Conservation (phyloP, 2,329 filamentous ascomycete species). For the Hypoxylon sp. region DNA sequence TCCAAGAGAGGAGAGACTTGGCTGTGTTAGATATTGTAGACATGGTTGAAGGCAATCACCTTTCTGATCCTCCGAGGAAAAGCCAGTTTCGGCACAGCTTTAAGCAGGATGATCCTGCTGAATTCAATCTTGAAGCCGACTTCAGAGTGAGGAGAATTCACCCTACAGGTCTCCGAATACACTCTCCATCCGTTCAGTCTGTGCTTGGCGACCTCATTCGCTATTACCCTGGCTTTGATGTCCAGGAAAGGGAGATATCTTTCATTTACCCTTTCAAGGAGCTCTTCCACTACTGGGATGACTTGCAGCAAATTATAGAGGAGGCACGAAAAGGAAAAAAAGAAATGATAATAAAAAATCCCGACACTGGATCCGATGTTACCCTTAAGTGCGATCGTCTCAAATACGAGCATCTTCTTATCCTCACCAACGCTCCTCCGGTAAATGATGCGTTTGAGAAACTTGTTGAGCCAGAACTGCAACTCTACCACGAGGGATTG, state of each 20-base stretch:
- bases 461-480: not conserved
- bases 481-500: not conserved
- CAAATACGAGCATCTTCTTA: not conserved
- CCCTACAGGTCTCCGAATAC: conserved; percentile 1
- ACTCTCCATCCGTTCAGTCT: not conserved
- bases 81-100: conserved; percentile 2
- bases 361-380: not conserved
- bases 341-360: not conserved
- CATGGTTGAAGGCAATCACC: conserved; percentile 1
- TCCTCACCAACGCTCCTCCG: not conserved
- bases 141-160: not conserved
- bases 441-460: not conserved
- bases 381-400: not conserved
- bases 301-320: not conserved
- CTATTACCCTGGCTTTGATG: not conserved
- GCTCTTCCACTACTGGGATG: conserved; percentile 1
- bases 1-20: not conserved
- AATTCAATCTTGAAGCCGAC: not conserved
- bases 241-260: conserved; percentile 4
- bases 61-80: not conserved
- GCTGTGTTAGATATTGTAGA: conserved; percentile 1
- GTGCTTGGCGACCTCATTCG: not conserved
- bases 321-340: not conserved
- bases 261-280: not conserved
- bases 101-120: not conserved